Evolutionary conservation across 2,329 filamentous ascomycete species (phyloP).

Genomic region (Dendryphion nanum): DNA sequence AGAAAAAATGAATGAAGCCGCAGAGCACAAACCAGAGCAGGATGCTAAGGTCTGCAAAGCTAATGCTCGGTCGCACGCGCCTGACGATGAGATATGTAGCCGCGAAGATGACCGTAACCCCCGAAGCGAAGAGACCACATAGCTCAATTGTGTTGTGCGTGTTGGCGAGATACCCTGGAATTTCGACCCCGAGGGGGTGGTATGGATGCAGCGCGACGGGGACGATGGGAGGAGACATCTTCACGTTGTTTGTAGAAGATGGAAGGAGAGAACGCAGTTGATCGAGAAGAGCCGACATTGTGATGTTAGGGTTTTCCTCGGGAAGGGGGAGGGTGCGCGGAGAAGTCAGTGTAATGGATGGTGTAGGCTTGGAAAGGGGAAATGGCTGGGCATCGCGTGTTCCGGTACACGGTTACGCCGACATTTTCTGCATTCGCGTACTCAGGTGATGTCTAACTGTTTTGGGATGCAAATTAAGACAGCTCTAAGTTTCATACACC

Average conservation of each 20-base stretch:
- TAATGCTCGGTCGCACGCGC: constrained; percentile 53
- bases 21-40: constrained; percentile 77
- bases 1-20: constrained; percentile 72
- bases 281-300: too few species aligned
- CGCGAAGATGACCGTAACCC: constrained; percentile 58
- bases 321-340: too few species aligned
- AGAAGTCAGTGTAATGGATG: too few species aligned
- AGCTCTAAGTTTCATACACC: too few species aligned
- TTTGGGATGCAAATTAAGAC: too few species aligned
- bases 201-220: constrained; percentile 60
- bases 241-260: constrained; percentile 1
- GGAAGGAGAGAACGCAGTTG: too few species aligned
- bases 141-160: constrained; percentile 59
- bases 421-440: too few species aligned
- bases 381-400: too few species aligned
- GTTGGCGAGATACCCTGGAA: constrained; percentile 67
- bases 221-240: constrained; percentile 3
- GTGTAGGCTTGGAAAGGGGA: too few species aligned
- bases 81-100: constrained; percentile 56
- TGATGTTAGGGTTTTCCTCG: too few species aligned
- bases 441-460: too few species aligned
- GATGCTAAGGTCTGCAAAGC: constrained; percentile 55
- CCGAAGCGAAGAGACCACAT: constrained; percentile 58
- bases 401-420: too few species aligned
- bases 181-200: constrained; percentile 63